Conservation (phyloP, 1,139 yeast species). For the Saccharomyces pastorianus region DNA sequence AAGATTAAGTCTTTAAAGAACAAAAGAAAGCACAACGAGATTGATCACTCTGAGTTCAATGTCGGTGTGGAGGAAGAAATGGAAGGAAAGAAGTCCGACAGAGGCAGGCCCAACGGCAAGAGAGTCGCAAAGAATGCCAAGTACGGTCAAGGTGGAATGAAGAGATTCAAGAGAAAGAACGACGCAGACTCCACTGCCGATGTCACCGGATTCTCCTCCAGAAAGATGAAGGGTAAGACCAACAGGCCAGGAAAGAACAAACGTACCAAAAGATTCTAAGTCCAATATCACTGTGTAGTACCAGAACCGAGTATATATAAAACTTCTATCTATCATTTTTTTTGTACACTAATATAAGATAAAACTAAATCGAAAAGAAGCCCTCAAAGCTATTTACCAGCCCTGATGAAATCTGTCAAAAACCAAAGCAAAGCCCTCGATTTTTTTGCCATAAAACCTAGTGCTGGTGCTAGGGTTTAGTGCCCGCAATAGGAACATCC, state of each 20-base stretch:
- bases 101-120: slow-evolving; percentile 51
- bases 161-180: slow-evolving; percentile 64
- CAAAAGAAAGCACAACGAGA: slow-evolving; percentile 73
- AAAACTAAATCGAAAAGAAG: background rate
- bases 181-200: slow-evolving; percentile 71
- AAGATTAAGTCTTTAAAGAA: slow-evolving; percentile 83
- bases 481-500: background rate
- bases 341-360: background rate
- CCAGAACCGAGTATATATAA: slow-evolving; percentile 52
- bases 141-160: slow-evolving; percentile 67
- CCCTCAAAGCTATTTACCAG: background rate
- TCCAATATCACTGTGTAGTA: slow-evolving; percentile 34
- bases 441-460: background rate
- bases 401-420: background rate
- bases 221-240: slow-evolving; percentile 46
- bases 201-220: slow-evolving; percentile 52
- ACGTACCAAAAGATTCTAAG: slow-evolving; percentile 33
- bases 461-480: background rate
- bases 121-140: slow-evolving; percentile 62
- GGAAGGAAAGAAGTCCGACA: slow-evolving; percentile 30
- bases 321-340: background rate
- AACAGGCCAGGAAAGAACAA: slow-evolving; percentile 74
- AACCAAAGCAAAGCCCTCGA: background rate
- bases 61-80: slow-evolving; percentile 79
- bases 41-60: slow-evolving; percentile 43